Evolutionary conservation across 2,329 filamentous ascomycete species (phyloP), one percentile per base, ranked within the genome.

Genomic region (Hypoxylon sp.): DNA sequence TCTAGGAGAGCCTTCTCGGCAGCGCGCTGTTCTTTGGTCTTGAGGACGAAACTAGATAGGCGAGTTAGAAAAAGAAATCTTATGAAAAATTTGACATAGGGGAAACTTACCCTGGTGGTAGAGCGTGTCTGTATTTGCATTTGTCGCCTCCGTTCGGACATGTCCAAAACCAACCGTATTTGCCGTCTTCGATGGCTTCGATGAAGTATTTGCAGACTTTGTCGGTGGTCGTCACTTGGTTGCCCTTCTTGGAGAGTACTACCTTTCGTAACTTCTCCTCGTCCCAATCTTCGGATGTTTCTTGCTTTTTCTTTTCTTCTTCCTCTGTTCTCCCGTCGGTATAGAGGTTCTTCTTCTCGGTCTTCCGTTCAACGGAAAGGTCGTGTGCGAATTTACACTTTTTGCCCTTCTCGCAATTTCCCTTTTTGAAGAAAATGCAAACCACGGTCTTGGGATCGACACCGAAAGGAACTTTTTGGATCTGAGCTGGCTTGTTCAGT

Each of bases 161-260:
- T 64, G 89, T 85, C 96, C 96, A 99, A 82, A 99, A 98, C 96
- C 96, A 99, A 68, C 96, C 96, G 75, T 99, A 99, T 81, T 98
- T 99, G 74, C 93, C 92, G 77, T 99, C 96, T 81, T 99, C 96
- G 68, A 99, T 96, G 24, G 96, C 96, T 72, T 94, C 90, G 77
- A 98, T 96, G 78, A 99, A 99, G 84, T 83, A 97, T 81, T 98
- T 99, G 92, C 96, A 99, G 71, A 99, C 96, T 82, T 98, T 99
- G 78, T 99, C 96, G 48, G 96, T 99, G 4, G 92, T 92, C 20
- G 94, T 97, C 78, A 91, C 89, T 65, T 97, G 96, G 80, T 99
- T 99, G 54, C 96, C 96, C 80, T 99, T 97, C 83, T 99, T 99
- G 74, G 92, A 96, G 77, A 96, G 73, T 22, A 99, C 93, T 33